These are phyloP conservation scores for Fraxinus sp. DNA, from an alignment of 305 asterid species.

Conservation along the genomic window DNA sequence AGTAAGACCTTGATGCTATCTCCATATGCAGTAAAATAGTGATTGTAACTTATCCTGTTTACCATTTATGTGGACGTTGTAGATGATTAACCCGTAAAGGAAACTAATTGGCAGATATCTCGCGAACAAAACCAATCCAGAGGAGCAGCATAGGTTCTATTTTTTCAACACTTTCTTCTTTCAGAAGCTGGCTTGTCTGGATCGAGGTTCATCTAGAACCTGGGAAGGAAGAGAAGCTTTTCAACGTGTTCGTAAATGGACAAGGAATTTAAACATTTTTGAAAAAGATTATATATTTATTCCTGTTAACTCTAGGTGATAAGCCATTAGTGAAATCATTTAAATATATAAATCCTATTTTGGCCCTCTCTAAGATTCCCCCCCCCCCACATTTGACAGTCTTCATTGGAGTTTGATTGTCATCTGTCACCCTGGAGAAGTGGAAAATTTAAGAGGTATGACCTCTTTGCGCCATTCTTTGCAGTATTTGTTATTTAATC, in stretches of 20 bases:
- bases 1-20: conserved; percentile 39
- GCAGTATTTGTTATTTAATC: conserved; percentile 16
- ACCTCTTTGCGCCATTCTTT: conserved; percentile 14
- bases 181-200: conserved; percentile 66
- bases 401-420: conserved; percentile 97
- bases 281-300: conserved; percentile 72
- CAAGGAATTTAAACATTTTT: conserved; percentile 71
- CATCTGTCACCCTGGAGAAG: conserved; percentile 86
- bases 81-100: conserved; percentile 2
- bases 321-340: conserved; percentile 19
- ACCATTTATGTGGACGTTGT: not conserved
- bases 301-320: conserved; percentile 90
- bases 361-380: conserved; percentile 25
- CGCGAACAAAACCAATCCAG: conserved; percentile 38
- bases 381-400: conserved; percentile 38
- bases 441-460: conserved; percentile 53
- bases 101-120: conserved; percentile 62
- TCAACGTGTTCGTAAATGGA: conserved; percentile 82
- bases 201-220: conserved; percentile 40
- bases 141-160: conserved; percentile 64
- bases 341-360: conserved; percentile 12
- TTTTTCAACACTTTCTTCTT: conserved; percentile 92
- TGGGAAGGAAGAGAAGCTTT: conserved; percentile 60
- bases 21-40: not conserved
- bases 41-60: not conserved